Percentiles rank a stretch among this genome's conserved stretches.
Conservation (phyloP, 805 yeast species). For the Ascoidea rubescens region DNA sequence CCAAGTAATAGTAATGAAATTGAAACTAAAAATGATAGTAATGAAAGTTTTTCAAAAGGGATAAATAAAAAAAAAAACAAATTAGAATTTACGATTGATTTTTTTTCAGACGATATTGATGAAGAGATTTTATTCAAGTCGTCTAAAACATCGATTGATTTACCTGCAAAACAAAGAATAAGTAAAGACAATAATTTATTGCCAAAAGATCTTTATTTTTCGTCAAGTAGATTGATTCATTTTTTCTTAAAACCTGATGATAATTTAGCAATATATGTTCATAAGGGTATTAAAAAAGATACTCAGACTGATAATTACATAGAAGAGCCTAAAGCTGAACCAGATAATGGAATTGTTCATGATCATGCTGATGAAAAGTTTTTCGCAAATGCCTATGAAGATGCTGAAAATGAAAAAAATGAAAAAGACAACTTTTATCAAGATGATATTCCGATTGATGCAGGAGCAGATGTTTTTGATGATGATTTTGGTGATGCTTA, state of each 20-base stretch:
- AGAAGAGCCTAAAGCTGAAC: slow-evolving; percentile 6
- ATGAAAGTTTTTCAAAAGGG: slow-evolving; percentile 2
- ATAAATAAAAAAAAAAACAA: slow-evolving; percentile 4
- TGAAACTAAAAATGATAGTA: neutral
- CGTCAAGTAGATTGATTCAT: slow-evolving; percentile 51
- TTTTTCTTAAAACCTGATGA: slow-evolving; percentile 56
- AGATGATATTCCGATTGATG: slow-evolving; percentile 14
- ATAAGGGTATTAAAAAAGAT: too few species aligned
- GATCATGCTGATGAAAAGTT: slow-evolving; percentile 2
- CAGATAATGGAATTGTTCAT: neutral
- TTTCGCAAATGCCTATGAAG: slow-evolving; percentile 3
- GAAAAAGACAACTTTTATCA: slow-evolving; percentile 13
- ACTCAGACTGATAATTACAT: neutral
- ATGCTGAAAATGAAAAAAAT: slow-evolving; percentile 5
- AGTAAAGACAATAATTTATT: slow-evolving; percentile 33
- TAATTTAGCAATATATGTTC: slow-evolving; percentile 21
- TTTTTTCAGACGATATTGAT: slow-evolving; percentile 21
- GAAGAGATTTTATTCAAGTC: slow-evolving; percentile 11
- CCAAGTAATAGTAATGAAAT: neutral
- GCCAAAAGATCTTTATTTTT: slow-evolving; percentile 65
- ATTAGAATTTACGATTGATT: slow-evolving; percentile 24
- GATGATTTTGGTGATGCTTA: slow-evolving; percentile 22
- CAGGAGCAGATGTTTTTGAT: slow-evolving; percentile 17
- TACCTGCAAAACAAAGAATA: slow-evolving; percentile 27
- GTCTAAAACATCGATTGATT: slow-evolving; percentile 19